Base-by-base conservation (phyloP, 148 eudicot genomes). In the Polygonum maritimum region DNA sequence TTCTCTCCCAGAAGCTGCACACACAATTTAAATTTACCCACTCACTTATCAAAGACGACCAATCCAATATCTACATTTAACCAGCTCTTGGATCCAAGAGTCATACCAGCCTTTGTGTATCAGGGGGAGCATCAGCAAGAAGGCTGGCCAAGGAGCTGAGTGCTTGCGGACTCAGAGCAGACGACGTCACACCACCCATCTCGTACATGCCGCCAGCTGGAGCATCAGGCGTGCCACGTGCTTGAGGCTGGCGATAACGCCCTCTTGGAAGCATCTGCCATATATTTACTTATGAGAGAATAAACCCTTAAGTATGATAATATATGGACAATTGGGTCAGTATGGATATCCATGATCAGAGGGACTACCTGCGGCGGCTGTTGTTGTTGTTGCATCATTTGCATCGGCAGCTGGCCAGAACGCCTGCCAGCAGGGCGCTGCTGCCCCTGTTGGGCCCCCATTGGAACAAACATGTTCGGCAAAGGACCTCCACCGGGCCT, bases 1-100 rank as follows among this genome's bases (percentile, higher is more conserved):
- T 84, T 87, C 83, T 92, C 97, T 40, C 97, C 94, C 82, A 89
- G 71, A 79, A 92, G 78, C 97, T 92, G 74, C 74, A 80, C 91
- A 26, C 12, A 6, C 67, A 60, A 26, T 22, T 3, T 26, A 3
- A 26, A 0, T 26, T 26, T 26, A 26, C 31, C 31, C 31, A 26
- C 31, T 0, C 26, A 19, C 26, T 54, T 22, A 18, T 54, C 60
- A 18, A 18, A 54, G 6, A 52, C 1, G 6, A 52, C 1, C 4
- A 6, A 7, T 54, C 22, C 60, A 65, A 65, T 31, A 31, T 18
- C 10, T 62, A 3, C 11, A 48, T 48, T 13, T 48, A 11, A 11
- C 49, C 49, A 13, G 13, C 15, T 13, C 49, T 48, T 48, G 49
- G 49, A 36, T 26, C 13, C 12, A 48, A 6, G 19, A 47, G 26